Percentiles rank a stretch among this genome's conserved stretches.
phyloP scores from a whole-genome alignment of 805 yeast species.

The Candida corydali region DNA sequence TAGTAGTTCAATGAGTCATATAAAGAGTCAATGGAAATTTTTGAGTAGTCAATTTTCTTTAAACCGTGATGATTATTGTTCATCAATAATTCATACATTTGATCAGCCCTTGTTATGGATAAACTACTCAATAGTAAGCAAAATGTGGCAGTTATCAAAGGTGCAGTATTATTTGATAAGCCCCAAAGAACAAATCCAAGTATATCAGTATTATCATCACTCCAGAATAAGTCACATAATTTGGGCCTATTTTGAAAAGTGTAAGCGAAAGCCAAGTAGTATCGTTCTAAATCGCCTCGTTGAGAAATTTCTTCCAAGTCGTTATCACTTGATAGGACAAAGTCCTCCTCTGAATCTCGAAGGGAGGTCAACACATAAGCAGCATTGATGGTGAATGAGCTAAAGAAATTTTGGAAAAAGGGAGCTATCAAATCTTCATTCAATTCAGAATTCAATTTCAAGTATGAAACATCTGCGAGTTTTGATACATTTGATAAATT shows the following conservation, averaged over 20 bases:
- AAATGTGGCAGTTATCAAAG: slow-evolving; percentile 77
- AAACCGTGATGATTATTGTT: slow-evolving; percentile 19
- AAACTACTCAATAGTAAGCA: slow-evolving; percentile 76
- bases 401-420: slow-evolving; percentile 48
- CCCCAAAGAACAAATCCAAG: slow-evolving; percentile 90
- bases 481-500: slow-evolving; percentile 26
- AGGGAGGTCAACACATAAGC: slow-evolving; percentile 64
- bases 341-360: slow-evolving; percentile 73
- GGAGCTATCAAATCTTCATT: slow-evolving; percentile 31
- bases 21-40: slow-evolving; percentile 54
- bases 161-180: slow-evolving; percentile 65
- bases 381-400: slow-evolving; percentile 54
- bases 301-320: slow-evolving; percentile 59
- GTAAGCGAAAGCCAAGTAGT: slow-evolving; percentile 70
- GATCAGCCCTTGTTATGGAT: slow-evolving; percentile 54
- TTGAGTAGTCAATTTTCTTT: slow-evolving; percentile 37
- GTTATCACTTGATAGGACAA: slow-evolving; percentile 47
- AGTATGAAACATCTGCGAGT: slow-evolving; percentile 24
- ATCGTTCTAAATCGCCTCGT: slow-evolving; percentile 82
- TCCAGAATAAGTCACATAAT: slow-evolving; percentile 62
- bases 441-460: slow-evolving; percentile 17
- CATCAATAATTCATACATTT: slow-evolving; percentile 42
- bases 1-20: slow-evolving; percentile 53
- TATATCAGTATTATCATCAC: slow-evolving; percentile 38
- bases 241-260: slow-evolving; percentile 61